These are phyloP conservation scores for Cadophora gregata DNA, from an alignment of 2,329 filamentous ascomycete species.

Conservation along the genomic window DNA sequence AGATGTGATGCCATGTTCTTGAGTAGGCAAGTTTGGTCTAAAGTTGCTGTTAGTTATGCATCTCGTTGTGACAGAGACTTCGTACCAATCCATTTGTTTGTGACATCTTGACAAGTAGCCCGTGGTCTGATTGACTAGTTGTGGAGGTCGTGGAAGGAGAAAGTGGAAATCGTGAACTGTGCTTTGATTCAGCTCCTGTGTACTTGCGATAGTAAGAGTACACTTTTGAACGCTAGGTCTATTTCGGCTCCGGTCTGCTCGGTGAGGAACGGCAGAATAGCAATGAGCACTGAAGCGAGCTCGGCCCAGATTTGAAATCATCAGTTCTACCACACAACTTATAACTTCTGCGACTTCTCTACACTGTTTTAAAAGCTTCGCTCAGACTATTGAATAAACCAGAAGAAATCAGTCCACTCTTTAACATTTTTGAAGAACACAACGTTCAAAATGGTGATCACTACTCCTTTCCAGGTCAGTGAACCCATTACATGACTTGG, in stretches of 20 bases:
- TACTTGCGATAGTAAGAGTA: constrained; percentile 21
- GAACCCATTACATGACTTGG: constrained; percentile 19
- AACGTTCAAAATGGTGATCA: constrained; percentile 41
- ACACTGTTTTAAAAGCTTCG: not conserved
- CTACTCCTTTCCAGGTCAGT: constrained; percentile 46
- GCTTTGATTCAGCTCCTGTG: constrained; percentile 1
- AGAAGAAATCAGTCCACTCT: not conserved
- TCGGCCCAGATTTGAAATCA: constrained; percentile 22
- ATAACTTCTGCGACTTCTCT: not conserved
- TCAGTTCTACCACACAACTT: constrained; percentile 17
- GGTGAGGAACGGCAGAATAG: not conserved
- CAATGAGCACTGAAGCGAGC: constrained; percentile 32
- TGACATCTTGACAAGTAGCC: constrained; percentile 63
- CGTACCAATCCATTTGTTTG: constrained; percentile 78
- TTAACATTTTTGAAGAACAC: not conserved
- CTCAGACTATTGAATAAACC: not conserved
- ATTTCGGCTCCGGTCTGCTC: not conserved
- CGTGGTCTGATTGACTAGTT: constrained; percentile 34
- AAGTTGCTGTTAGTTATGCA: constrained; percentile 6
- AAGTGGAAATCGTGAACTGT: not conserved
- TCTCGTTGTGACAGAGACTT: constrained; percentile 18
- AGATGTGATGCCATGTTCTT: constrained; percentile 89
- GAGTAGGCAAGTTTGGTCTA: constrained; percentile 97
- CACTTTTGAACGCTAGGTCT: constrained; percentile 2
- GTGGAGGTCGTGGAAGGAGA: not conserved